phyloP scores from a whole-genome alignment of 495 filamentous ascomycete species.

The Geopyxis carbonaria region DNA sequence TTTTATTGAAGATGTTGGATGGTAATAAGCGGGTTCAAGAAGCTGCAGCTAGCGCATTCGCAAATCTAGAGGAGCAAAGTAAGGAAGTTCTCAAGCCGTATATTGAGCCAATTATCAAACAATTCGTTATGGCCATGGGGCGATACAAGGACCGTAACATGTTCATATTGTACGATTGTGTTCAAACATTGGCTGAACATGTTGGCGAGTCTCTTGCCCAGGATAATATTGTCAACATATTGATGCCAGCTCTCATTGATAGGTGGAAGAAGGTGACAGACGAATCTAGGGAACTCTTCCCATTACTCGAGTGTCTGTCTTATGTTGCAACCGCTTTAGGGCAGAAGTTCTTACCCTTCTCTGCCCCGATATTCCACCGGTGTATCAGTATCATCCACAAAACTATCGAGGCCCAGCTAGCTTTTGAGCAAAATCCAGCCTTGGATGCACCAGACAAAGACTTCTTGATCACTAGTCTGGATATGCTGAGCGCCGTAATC shows the following conservation, averaged over 20 bases:
- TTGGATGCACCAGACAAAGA: slow-evolving; percentile 86
- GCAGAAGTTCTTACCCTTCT: slow-evolving; percentile 64
- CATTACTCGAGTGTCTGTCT: slow-evolving; percentile 82
- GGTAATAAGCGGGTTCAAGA: slow-evolving; percentile 96
- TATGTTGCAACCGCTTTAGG: slow-evolving; percentile 83
- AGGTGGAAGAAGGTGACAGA: slow-evolving; percentile 79
- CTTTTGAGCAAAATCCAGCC: slow-evolving; percentile 41
- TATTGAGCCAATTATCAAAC: slow-evolving; percentile 74
- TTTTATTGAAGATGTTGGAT: slow-evolving; percentile 85
- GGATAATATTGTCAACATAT: slow-evolving; percentile 57
- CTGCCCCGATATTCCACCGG: slow-evolving; percentile 63
- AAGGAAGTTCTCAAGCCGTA: slow-evolving; percentile 63
- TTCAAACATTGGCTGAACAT: slow-evolving; percentile 90
- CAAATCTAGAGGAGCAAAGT: slow-evolving; percentile 87
- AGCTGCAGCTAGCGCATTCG: slow-evolving; percentile 89
- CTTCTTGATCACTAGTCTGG: slow-evolving; percentile 89
- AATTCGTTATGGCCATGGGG: slow-evolving; percentile 79
- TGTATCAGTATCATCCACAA: slow-evolving; percentile 82
- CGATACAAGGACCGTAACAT: slow-evolving; percentile 98
- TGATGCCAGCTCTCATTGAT: slow-evolving; percentile 89
- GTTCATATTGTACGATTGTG: slow-evolving; percentile 97
- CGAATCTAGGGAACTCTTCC: slow-evolving; percentile 84
- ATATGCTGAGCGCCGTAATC: slow-evolving; percentile 84
- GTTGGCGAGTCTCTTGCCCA: slow-evolving; percentile 62
- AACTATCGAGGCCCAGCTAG: slow-evolving; percentile 63